Evolutionary conservation across 768 basidiomycete species (phyloP).

Genomic region (Boletus sp.): DNA sequence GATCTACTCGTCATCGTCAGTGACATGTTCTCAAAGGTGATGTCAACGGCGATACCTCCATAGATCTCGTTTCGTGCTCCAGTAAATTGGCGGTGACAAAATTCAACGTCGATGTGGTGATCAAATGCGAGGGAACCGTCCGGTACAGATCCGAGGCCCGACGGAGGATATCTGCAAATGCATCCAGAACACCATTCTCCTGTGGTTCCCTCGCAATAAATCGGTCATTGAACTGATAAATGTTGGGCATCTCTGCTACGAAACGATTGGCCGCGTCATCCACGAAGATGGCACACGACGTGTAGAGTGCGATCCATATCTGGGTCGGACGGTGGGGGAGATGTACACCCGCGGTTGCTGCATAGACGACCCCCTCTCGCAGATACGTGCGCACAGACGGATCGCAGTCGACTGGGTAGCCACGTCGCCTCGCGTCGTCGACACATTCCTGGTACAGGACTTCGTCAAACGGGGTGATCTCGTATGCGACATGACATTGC

Average conservation of each 20-base stretch:
- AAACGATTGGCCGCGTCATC: conserved; percentile 36
- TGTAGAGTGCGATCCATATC: conserved; percentile 38
- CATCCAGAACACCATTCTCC: conserved; percentile 30
- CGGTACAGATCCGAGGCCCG: conserved; percentile 29
- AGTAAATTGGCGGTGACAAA: conserved; percentile 33
- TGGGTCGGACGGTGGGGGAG: conserved; percentile 18
- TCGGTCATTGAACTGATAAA: conserved; percentile 35
- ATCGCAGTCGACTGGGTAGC: conserved; percentile 25
- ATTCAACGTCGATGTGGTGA: conserved; percentile 36
- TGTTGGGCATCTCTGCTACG: conserved; percentile 12
- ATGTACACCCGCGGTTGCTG: conserved; percentile 28
- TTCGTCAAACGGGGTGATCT: conserved; percentile 12
- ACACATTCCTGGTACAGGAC: conserved; percentile 21
- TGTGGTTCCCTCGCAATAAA: conserved; percentile 31
- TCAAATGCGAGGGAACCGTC: conserved; percentile 31
- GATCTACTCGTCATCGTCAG: conserved; percentile 6
- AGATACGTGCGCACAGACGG: conserved; percentile 29
- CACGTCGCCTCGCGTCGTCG: conserved; percentile 19
- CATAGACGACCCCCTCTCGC: conserved; percentile 29
- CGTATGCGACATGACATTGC: conserved; percentile 15
- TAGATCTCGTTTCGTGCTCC: conserved; percentile 29
- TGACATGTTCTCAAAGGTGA: neutral
- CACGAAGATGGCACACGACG: conserved; percentile 34
- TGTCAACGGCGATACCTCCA: conserved; percentile 19
- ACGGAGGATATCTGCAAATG: conserved; percentile 32